These are phyloP conservation scores for Tetradesmus lagerheimii DNA, from an alignment of 139 green algal species.

Conservation along the genomic window DNA sequence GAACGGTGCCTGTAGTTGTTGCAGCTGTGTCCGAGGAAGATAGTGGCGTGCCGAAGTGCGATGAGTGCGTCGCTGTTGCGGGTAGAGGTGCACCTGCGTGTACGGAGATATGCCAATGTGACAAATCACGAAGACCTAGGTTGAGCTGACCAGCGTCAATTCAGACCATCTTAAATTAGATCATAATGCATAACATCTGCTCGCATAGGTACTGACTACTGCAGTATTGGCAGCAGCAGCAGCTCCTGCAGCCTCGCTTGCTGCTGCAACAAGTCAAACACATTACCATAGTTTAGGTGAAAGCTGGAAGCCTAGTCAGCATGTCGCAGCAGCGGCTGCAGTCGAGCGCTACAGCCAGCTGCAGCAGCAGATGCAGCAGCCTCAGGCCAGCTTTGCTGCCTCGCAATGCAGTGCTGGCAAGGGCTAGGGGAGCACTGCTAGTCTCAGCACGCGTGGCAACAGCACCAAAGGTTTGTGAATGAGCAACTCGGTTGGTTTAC, in stretches of 20 bases:
- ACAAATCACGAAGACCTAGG: not conserved
- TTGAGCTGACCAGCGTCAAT: not conserved
- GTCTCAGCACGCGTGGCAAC: slow-evolving; percentile 6
- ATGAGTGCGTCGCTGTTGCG: not conserved
- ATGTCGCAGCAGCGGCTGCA: slow-evolving; percentile 22
- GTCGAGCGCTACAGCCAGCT: not conserved
- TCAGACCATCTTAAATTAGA: no score
- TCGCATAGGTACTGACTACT: no score
- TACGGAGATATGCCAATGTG: not conserved
- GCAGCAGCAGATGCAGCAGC: slow-evolving; percentile 5
- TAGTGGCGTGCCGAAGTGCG: not conserved
- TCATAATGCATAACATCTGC: not conserved
- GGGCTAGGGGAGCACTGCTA: not conserved
- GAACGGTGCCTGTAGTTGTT: not conserved
- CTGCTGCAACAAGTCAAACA: not conserved
- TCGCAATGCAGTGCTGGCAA: not conserved
- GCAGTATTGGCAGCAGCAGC: not conserved
- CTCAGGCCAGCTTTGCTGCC: not conserved
- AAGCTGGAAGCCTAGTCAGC: not conserved
- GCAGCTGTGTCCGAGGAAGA: not conserved
- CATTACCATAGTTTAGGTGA: not conserved
- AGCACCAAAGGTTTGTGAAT: slow-evolving; percentile 7
- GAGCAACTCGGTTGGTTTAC: not conserved
- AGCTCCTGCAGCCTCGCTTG: not conserved
- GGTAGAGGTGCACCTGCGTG: not conserved